A percentile compares a stretch with the other conserved stretches of the same genome.
Conservation (phyloP, 2,329 filamentous ascomycete genomes). For the Cordyceps cicadae region DNA sequence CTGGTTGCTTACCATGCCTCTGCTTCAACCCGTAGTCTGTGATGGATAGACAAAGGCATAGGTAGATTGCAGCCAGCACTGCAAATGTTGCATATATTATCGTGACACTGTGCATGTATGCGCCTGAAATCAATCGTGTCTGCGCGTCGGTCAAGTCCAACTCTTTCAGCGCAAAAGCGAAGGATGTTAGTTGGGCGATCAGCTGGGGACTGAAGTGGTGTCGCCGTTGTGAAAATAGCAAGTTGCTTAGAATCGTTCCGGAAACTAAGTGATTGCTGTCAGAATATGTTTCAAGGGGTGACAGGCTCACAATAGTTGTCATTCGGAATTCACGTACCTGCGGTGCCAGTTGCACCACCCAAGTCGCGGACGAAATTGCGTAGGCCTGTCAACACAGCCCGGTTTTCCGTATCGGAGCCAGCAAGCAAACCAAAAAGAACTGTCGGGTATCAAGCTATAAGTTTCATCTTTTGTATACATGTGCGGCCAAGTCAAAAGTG, state of each 20-base stretch:
- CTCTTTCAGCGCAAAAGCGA: slow-evolving; percentile 3
- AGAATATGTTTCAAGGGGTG: neutral
- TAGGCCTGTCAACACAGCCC: neutral
- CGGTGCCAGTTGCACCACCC: slow-evolving; percentile 1
- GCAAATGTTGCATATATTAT: neutral
- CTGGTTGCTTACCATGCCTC: neutral
- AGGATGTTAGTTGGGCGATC: neutral
- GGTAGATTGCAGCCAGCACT: neutral
- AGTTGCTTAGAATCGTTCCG: neutral
- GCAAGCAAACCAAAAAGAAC: slow-evolving; percentile 1
- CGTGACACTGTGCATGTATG: neutral
- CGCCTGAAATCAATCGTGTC: neutral
- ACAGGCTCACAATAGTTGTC: neutral
- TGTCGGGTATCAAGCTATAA: neutral
- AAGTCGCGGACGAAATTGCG: slow-evolving; percentile 4
- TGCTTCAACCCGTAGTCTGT: neutral
- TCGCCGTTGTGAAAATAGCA: neutral
- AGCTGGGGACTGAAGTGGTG: neutral
- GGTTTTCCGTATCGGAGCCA: neutral
- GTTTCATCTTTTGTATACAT: neutral
- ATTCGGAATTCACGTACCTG: neutral
- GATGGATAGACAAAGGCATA: neutral
- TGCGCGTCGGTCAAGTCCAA: neutral
- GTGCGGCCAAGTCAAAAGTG: neutral
- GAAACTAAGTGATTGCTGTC: neutral